Evolutionary conservation across 2,329 filamentous ascomycete species (phyloP), one percentile per base, ranked within the genome.

Genomic region (Botrytis sinoallii): DNA sequence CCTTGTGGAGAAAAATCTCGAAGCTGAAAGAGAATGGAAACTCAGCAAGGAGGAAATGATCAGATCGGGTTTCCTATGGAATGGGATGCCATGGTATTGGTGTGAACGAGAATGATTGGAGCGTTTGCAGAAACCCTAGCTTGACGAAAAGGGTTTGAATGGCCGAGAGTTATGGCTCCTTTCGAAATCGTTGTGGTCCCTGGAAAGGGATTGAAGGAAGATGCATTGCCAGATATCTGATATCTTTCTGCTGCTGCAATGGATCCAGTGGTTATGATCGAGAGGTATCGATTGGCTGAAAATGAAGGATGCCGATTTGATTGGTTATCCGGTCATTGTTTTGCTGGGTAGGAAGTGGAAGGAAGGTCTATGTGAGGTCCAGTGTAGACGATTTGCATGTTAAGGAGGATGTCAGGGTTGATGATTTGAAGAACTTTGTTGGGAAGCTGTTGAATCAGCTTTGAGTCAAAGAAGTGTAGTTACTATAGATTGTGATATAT

Each of bases 1-100:
- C 25, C 78, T 75, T 35, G 80, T 81, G 57, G 59, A 75, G 44
- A 76, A 71, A 52, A 20, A 32, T 4, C 14, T 25, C 16, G 38
- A 55, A 20, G 60, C 55, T 57, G 20, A 55, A 55, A 40, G 38
- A n/a, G 1, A 73, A 72, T 18, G 14, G 14, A 20, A 12, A 7
- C n/a, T 25, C 16, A 14, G 52, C 9, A 20, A 3, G 66, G 48
- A 42, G 48, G 40, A 25, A 59, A 32, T 44, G 38, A 38, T 25
- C 66, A 69, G 22, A n/a, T 72, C 4, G 74, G 77, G 59, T 85
- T 89, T 0, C 86, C 90, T 0, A 87, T 97, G 79, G 90, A 97
- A 99, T 99, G 96, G 96, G 96, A 72, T 99, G 96, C 81, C 94
- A 98, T 80, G 96, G 96, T 0, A 97, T 99, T 75, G 96, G 96